Evolutionary conservation across 2,329 filamentous ascomycete species (phyloP), one percentile per base, ranked within the genome.

Genomic region (Dothistroma septosporum): DNA sequence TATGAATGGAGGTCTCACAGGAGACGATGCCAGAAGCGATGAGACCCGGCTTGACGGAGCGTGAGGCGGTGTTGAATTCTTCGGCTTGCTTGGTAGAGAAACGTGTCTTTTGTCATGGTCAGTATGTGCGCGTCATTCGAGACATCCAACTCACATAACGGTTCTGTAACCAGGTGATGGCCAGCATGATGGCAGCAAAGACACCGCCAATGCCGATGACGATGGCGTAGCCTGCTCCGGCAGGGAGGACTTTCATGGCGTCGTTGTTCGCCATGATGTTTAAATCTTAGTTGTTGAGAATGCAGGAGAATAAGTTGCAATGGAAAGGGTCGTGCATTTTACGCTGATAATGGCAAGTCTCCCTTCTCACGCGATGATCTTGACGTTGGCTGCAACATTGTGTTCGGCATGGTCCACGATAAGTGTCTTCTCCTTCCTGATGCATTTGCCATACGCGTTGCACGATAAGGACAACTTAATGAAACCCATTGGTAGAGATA

Each of bases 1-100:
- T 28, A 28, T 28, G 24, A 28, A 28, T 28, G 24, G 24, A 22
- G 10, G 8, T 49, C 64, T 19, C 56, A 67, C 63, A 67, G n/a
- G 64, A 92, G 4, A 95, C 90, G 24, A 96, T 91, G 21, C 91
- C 91, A 1, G 90, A 89, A 14, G 90, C 90, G 0, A 96, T 91
- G 10, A 96, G 81, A 33, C 92, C 91, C 2, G 90, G 92, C 74
- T 95, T 96, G 66, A 96, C 89, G 1, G 89, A 91, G 64, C 92
- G 83, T 21, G 91, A 91, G 50, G 91, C 91, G 0, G 91, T 95
- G 64, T 85, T 92, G 80, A 96, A 96, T 87, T 92, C 93, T 76
- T 96, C 91, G 9, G 68, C 62, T 52, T 69, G 63, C 22, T 64
- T 63, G 5, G 68, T 70, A 0, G 66, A 70, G 58, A 69, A 70